These are phyloP conservation scores for Termitomyces sp. DNA, from an alignment of 768 basidiomycete species.

Conservation along the genomic window DNA sequence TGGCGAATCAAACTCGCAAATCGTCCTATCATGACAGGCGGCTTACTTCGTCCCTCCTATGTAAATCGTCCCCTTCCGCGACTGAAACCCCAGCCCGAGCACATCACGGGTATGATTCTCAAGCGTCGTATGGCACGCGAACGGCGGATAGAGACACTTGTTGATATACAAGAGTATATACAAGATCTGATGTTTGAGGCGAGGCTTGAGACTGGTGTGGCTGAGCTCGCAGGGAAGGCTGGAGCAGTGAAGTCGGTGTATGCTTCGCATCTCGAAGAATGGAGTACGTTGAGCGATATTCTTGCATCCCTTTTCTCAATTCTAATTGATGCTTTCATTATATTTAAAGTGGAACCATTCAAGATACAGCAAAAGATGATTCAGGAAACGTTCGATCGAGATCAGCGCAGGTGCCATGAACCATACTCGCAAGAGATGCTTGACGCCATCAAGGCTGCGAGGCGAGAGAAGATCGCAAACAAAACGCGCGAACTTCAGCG, in stretches of 20 bases:
- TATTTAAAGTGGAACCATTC: conserved; percentile 35
- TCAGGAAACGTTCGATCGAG: conserved; percentile 31
- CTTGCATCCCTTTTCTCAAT: not conserved
- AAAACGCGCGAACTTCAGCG: conserved; percentile 60
- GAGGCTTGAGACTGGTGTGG: conserved; percentile 31
- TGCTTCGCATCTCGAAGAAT: conserved; percentile 21
- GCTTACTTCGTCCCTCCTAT: conserved; percentile 58
- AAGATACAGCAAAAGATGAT: conserved; percentile 28
- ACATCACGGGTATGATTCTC: conserved; percentile 69
- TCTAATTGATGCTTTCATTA: not conserved
- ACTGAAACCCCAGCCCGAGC: conserved; percentile 72
- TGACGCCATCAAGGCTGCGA: conserved; percentile 49
- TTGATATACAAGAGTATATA: conserved; percentile 26
- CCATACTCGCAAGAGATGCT: conserved; percentile 50
- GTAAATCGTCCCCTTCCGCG: conserved; percentile 75
- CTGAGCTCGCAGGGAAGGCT: conserved; percentile 1
- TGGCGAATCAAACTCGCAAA: conserved; percentile 52
- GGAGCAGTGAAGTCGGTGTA: conserved; percentile 7
- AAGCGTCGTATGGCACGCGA: conserved; percentile 36
- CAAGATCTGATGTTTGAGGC: conserved; percentile 33
- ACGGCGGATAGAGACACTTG: conserved; percentile 37
- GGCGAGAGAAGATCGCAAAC: conserved; percentile 57
- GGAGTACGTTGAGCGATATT: conserved; percentile 35
- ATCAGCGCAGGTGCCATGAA: conserved; percentile 36
- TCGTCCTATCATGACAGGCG: conserved; percentile 71